These are phyloP conservation scores for Capsella bursapastoris DNA, from an alignment of 345 rosid genomes.

Conservation along the genomic window DNA sequence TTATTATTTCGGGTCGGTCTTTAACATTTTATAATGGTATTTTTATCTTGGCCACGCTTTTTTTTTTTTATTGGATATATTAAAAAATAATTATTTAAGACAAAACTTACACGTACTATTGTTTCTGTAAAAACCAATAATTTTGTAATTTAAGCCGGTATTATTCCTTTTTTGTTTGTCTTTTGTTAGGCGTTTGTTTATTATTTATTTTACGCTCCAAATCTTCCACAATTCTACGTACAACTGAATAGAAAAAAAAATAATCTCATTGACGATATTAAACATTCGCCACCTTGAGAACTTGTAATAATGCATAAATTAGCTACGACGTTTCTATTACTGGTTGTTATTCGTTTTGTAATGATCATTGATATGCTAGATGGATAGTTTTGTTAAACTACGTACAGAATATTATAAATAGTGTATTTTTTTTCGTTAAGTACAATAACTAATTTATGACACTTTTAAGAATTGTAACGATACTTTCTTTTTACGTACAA, in stretches of 20 bases:
- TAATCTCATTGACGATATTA: background rate
- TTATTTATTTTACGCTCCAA: slow-evolving; percentile 7
- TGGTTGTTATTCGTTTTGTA: background rate
- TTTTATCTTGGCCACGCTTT: slow-evolving; percentile 10
- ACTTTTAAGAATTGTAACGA: background rate
- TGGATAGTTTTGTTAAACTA: background rate
- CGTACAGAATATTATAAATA: background rate
- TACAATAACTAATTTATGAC: no score
- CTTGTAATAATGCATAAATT: slow-evolving; percentile 9
- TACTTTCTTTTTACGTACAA: background rate
- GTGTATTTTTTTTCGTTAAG: no score
- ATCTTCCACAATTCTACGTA: slow-evolving; percentile 13
- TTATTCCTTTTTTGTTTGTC: slow-evolving; percentile 25
- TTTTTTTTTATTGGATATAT: background rate
- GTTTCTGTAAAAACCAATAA: slow-evolving; percentile 17
- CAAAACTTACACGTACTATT: slow-evolving; percentile 37
- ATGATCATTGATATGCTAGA: background rate
- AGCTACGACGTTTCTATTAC: background rate
- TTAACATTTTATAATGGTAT: slow-evolving; percentile 36
- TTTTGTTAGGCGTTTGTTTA: slow-evolving; percentile 6
- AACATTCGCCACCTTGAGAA: slow-evolving; percentile 23
- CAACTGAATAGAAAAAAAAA: background rate
- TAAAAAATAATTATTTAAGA: background rate
- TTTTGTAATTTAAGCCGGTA: slow-evolving; percentile 14
- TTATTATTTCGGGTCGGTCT: slow-evolving; percentile 37